Evolutionary conservation across 371 early-diverging fungal species (phyloP).

Genomic region (Coemansia sp.): DNA sequence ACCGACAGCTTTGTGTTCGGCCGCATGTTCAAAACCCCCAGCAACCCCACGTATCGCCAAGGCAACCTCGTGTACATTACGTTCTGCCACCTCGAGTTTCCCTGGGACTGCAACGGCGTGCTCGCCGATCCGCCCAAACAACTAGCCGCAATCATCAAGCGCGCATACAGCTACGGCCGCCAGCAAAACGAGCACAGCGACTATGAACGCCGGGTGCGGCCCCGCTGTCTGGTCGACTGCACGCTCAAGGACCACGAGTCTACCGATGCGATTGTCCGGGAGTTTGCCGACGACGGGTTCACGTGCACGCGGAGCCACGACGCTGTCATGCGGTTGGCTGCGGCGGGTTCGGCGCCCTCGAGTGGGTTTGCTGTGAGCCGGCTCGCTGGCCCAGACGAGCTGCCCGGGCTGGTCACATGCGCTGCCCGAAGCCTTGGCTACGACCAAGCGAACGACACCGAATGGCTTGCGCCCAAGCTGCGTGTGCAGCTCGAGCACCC

Average conservation of each 20-base stretch:
- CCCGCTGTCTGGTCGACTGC: constrained; percentile 24
- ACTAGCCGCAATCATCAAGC: constrained; percentile 6
- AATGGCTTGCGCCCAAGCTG: constrained; percentile 29
- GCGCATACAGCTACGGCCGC: not conserved
- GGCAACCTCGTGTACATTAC: constrained; percentile 24
- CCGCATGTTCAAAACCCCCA: constrained; percentile 23
- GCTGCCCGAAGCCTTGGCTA: constrained; percentile 26
- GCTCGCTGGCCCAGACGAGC: not conserved
- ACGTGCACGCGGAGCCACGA: constrained; percentile 4
- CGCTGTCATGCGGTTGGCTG: constrained; percentile 13
- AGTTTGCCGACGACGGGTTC: constrained; percentile 13
- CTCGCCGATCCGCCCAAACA: constrained; percentile 24
- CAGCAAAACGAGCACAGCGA: no score
- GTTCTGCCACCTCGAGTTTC: constrained; percentile 38
- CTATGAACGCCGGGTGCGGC: not conserved
- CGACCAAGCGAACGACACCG: constrained; percentile 5
- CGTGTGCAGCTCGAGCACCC: constrained; percentile 5
- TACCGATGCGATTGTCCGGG: not conserved
- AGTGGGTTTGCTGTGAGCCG: no score
- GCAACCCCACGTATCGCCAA: constrained; percentile 14
- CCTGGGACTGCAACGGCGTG: constrained; percentile 20
- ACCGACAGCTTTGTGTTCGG: constrained; percentile 30
- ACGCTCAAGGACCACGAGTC: constrained; percentile 12
- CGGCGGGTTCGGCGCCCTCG: no score
- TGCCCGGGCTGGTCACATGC: constrained; percentile 2